Percentiles rank a stretch among this genome's conserved stretches.
Conservation (phyloP, 208 protist genomes). For the Leishmania tarentolae region DNA sequence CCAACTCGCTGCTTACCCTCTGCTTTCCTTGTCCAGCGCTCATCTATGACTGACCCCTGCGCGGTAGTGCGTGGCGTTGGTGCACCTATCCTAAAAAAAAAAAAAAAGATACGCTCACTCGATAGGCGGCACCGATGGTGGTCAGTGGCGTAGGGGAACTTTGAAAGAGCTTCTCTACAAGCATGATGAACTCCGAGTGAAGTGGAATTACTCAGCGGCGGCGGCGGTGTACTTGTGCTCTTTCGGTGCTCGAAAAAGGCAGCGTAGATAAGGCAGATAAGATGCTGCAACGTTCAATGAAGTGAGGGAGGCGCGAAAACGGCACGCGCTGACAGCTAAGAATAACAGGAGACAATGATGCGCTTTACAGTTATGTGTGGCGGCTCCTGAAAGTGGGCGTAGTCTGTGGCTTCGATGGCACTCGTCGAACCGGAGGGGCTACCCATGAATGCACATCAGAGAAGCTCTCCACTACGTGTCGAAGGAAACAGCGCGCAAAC, state of each 20-base stretch:
- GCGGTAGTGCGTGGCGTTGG: background rate
- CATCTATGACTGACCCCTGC: background rate
- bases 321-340: constrained; percentile 41
- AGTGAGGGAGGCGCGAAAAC: constrained; percentile 48
- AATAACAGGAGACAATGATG: constrained; percentile 34
- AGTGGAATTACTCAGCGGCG: constrained; percentile 23
- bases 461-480: constrained; percentile 48
- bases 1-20: background rate
- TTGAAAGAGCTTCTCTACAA: constrained; percentile 23
- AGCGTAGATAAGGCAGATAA: constrained; percentile 37
- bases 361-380: constrained; percentile 33
- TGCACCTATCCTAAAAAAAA: background rate
- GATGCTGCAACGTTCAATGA: constrained; percentile 42
- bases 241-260: constrained; percentile 42
- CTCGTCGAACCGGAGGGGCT: constrained; percentile 41
- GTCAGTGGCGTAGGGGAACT: constrained; percentile 38
- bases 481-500: constrained; percentile 48
- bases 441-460: constrained; percentile 38
- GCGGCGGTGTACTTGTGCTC: constrained; percentile 60
- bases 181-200: constrained; percentile 35
- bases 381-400: constrained; percentile 42
- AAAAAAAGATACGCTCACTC: constrained; percentile 4
- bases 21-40: background rate
- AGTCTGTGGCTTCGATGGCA: constrained; percentile 45
- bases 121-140: constrained; percentile 26